Percentiles rank a stretch among this genome's conserved stretches.
Evolutionary conservation across 768 basidiomycete species (phyloP).

Genomic region (Suillus subalutaceus): DNA sequence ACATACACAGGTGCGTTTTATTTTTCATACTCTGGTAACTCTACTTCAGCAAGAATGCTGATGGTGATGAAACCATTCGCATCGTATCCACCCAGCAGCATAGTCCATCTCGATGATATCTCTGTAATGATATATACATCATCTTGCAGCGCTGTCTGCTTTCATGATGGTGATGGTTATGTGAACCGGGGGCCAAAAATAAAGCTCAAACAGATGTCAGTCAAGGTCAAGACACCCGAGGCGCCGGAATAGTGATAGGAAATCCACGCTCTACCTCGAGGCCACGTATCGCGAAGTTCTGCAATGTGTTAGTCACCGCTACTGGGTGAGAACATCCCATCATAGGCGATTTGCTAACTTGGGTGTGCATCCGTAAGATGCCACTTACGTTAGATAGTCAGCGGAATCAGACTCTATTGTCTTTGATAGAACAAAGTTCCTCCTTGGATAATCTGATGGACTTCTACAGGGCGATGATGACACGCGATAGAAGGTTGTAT

Average conservation of each 20-base stretch:
- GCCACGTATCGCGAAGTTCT: slow-evolving; percentile 25
- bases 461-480: slow-evolving; percentile 26
- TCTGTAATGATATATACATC: slow-evolving; percentile 15
- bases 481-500: slow-evolving; percentile 23
- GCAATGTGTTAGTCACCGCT: slow-evolving; percentile 27
- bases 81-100: not conserved
- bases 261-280: slow-evolving; percentile 25
- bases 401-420: slow-evolving; percentile 13
- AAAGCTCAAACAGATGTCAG: slow-evolving; percentile 34
- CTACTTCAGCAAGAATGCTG: not conserved
- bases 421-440: slow-evolving; percentile 7
- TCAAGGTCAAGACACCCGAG: slow-evolving; percentile 17
- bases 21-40: not conserved
- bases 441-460: not conserved
- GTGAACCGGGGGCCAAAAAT: slow-evolving; percentile 26
- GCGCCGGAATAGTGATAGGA: slow-evolving; percentile 21
- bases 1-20: slow-evolving; percentile 30
- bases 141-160: slow-evolving; percentile 17
- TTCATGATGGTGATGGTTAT: slow-evolving; percentile 31
- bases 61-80: slow-evolving; percentile 2
- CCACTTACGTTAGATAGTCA: not conserved
- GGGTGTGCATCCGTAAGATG: not conserved
- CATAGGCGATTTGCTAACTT: slow-evolving; percentile 20
- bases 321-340: slow-evolving; percentile 15
- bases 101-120: not conserved